A percentile compares a stretch with the other conserved stretches of the same genome.
Conservation (phyloP, 2,329 filamentous ascomycete genomes). For the Tolypocladium paradoxum region DNA sequence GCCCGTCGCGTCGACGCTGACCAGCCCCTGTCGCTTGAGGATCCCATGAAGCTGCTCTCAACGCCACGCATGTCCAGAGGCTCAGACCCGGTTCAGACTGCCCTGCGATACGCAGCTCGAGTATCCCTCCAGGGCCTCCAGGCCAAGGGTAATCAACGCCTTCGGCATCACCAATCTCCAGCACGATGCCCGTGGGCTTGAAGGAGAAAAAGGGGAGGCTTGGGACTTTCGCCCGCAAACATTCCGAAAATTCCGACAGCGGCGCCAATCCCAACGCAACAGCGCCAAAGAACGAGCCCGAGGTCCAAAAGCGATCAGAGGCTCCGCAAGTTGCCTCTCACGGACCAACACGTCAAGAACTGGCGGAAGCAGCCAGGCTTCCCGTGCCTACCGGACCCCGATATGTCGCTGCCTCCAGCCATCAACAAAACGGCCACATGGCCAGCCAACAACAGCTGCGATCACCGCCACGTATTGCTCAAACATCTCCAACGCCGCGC, state of each 20-base stretch:
- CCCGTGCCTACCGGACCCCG: conserved; percentile 22
- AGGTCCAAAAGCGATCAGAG: conserved; percentile 10
- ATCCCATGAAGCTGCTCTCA: conserved; percentile 1
- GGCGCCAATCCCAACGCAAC: conserved; percentile 11
- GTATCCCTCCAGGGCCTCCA: not conserved
- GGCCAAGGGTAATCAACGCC: not conserved
- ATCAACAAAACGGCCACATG: conserved; percentile 11
- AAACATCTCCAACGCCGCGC: conserved; percentile 10
- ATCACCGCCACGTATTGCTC: conserved; percentile 9
- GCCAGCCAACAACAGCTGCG: conserved; percentile 12
- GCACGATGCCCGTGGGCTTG: conserved; percentile 16
- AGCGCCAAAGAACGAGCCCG: conserved; percentile 6
- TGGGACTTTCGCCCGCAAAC: conserved; percentile 18
- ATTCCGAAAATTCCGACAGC: conserved; percentile 13
- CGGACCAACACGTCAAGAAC: conserved; percentile 14
- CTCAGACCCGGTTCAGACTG: not conserved
- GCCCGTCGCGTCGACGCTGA: not conserved
- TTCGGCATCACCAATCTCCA: not conserved
- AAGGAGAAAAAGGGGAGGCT: conserved; percentile 21
- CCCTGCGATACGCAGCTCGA: no score
- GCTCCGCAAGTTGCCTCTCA: conserved; percentile 5
- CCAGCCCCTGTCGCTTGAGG: not conserved
- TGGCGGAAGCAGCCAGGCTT: conserved; percentile 23
- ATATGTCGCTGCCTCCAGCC: conserved; percentile 14
- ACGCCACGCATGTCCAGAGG: not conserved